Percentiles rank a stretch among this genome's conserved stretches.
These are phyloP conservation scores for Hirsutella thompsonii DNA, from an alignment of 2,329 filamentous ascomycete species.

Conservation along the genomic window DNA sequence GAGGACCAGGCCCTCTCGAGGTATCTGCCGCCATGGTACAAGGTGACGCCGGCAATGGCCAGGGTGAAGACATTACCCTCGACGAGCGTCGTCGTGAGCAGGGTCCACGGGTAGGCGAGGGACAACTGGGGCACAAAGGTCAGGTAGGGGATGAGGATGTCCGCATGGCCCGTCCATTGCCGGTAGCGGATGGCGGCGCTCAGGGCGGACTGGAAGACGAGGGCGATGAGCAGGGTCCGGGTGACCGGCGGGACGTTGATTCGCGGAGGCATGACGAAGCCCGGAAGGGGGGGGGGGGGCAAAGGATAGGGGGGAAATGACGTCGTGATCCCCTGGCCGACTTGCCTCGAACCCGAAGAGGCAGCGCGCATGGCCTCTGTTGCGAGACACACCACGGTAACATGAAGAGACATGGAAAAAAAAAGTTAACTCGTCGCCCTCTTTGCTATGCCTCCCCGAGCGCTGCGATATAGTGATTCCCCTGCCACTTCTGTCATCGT, in stretches of 20 bases:
- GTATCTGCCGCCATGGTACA: conserved; percentile 90
- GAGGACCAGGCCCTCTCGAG: conserved; percentile 94
- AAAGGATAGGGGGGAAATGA: not conserved
- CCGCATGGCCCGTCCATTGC: conserved; percentile 49
- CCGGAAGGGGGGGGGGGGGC: conserved; percentile 2
- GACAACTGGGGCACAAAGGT: conserved; percentile 75
- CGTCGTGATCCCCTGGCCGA: too few species aligned
- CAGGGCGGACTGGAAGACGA: conserved; percentile 67
- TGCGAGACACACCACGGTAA: too few species aligned
- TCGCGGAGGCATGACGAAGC: conserved; percentile 56
- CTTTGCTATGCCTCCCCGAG: too few species aligned
- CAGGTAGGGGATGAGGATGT: conserved; percentile 72
- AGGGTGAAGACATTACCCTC: conserved; percentile 90
- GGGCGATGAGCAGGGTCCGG: conserved; percentile 61
- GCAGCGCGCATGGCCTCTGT: too few species aligned
- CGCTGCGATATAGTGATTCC: too few species aligned
- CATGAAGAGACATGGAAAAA: too few species aligned
- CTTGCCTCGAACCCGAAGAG: too few species aligned
- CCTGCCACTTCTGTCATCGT: too few species aligned
- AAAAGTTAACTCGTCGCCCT: too few species aligned
- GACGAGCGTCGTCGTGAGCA: conserved; percentile 73
- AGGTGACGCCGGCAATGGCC: conserved; percentile 58
- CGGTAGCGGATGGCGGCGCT: conserved; percentile 67
- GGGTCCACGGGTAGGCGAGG: conserved; percentile 85
- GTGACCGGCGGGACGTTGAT: conserved; percentile 91